Base-by-base conservation (phyloP, 495 filamentous ascomycete species). In the Penicillium samsonianum region DNA sequence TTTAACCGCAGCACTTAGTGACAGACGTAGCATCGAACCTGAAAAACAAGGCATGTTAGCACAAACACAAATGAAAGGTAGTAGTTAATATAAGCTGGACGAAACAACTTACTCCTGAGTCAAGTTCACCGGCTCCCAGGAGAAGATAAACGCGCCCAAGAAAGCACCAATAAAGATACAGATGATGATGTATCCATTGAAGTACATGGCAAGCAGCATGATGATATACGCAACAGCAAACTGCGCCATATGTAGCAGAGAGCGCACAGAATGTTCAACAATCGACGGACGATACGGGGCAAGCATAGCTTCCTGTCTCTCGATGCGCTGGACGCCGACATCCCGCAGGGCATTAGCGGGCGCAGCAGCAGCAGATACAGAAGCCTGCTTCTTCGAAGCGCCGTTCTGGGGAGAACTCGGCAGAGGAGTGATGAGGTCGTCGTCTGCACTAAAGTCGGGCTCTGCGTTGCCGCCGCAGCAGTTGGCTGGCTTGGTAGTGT, bases 161-260 rank as follows among this genome's bases (percentile, higher is more conserved):
- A 79, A 87, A 2, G 83, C 81, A 2, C 85, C 86, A 35, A 88
- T 78, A 40, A 87, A 73, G 58, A 87, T 86, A 55, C 74, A 80
- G 22, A 87, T 78, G 47, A 87, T 83, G 47, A 86, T 76, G 60
- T 85, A 87, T 26, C 77, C 85, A 51, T 87, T 87, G 69, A 81
- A 87, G 46, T 84, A 87, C 81, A 86, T 85, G 6, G 83, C 81
- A n/a, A 82, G 70, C 52, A 91, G 67, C 86, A 90, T 89, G 53
- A 90, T 68, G 63, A 89, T 81, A 63, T 90, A 91, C 16, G 86
- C 87, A 5, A 87, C 79, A 0, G 82, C 84, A 63, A 90, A 89
- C 59, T 89, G 87, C 19, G 82, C 7, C 75, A 82, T 85, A 62
- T 90, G 84, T 23, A 92, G 57, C 30, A 80, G 35, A 0, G 86